phyloP scores from a whole-genome alignment of 495 filamentous ascomycete genomes.

The Peziza echinospora region DNA sequence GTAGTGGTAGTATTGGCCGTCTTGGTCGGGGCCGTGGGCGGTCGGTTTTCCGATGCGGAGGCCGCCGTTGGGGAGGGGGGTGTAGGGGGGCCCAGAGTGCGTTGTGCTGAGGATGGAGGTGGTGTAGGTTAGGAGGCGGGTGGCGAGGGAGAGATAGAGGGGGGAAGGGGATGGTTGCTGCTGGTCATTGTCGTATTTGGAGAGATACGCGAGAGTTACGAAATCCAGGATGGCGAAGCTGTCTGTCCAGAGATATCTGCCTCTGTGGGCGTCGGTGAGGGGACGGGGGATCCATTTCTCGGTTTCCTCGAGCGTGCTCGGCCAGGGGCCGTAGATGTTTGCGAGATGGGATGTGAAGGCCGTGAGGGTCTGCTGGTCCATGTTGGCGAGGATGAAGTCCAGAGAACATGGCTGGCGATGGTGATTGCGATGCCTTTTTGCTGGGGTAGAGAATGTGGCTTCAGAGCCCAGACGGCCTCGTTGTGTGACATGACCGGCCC shows the following conservation, averaged over 20 bases:
- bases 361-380: no score
- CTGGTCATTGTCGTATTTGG: slow-evolving; percentile 23
- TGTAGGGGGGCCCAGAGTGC: slow-evolving; percentile 33
- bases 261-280: slow-evolving; percentile 37
- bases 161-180: no score
- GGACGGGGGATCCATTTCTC: slow-evolving; percentile 25
- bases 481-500: no score
- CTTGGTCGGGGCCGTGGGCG: slow-evolving; percentile 31
- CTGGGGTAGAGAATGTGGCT: no score
- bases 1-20: slow-evolving; percentile 50
- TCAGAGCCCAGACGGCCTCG: no score
- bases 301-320: no score
- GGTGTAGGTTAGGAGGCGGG: slow-evolving; percentile 30
- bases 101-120: slow-evolving; percentile 29
- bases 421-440: no score
- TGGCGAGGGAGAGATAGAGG: slow-evolving; percentile 33
- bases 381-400: no score
- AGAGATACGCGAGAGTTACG: slow-evolving; percentile 35
- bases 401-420: no score
- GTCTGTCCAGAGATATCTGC: slow-evolving; percentile 48
- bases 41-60: slow-evolving; percentile 41
- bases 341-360: no score
- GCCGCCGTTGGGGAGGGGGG: slow-evolving; percentile 35
- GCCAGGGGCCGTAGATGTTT: no score
- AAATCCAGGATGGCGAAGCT: slow-evolving; percentile 49